Evolutionary conservation across 208 protist species (phyloP), one percentile per base, ranked within the genome.

Genomic region (Acanthamoeba pearcei): DNA sequence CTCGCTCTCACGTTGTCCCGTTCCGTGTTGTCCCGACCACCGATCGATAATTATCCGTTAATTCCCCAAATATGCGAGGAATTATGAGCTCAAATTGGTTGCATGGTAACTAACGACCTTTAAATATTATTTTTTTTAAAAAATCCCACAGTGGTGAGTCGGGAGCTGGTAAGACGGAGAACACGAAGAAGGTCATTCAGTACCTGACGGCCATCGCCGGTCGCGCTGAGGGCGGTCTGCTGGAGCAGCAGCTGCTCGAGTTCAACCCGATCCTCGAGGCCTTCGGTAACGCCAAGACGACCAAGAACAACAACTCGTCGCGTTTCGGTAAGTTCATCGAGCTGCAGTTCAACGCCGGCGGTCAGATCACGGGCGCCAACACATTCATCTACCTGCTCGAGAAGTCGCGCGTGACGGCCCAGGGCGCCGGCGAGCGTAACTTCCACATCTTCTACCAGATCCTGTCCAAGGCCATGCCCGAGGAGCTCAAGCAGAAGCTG

Each of bases 381-480:
- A 97, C 96, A n/a, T 90, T 95, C 74, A 95, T 93, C 35, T 97
- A 97, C 89, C 53, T 97, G 29, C 88, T 93, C 38, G 35, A 96
- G 60, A 97, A 96, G 95, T 95, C 95, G 8, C 95, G 96, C n/a
- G 95, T 96, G n/a, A 35, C 62, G 5, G 12, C 19, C 55, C 96
- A 96, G 53, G 62, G 51, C 38, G 76, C 94, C 29, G 98, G 98
- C 27, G 99, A 99, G 97, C 96, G 98, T 42, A 99, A 99, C 95
- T 99, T 98, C 95, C 99, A 99, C 95, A 98, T 99, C 74, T 99
- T 99, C 92, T 99, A 99, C 95, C 98, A 99, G 88, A 93, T 93
- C 53, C 60, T 93, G 35, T 93, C 88, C 88, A 93, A 78, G 55
- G 22, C 88, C 29, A 80, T 93, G 88, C 60, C 64, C 9, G 88